Base-by-base conservation (phyloP, 1,284 basidiomycete species). In the Athelia sp. region DNA sequence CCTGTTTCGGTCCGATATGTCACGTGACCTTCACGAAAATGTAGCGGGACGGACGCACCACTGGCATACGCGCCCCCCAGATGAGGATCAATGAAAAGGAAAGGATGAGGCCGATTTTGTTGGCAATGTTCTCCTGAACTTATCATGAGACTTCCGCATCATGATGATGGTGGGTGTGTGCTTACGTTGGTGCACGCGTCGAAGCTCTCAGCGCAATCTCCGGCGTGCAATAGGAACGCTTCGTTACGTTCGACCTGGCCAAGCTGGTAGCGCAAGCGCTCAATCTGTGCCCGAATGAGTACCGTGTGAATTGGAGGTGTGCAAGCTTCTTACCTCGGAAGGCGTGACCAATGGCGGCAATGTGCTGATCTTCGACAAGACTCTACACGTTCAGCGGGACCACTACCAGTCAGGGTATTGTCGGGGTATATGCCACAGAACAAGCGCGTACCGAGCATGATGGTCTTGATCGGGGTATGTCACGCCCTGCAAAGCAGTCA, bases 191-290 rank as follows among this genome's bases (percentile, higher is more conserved):
- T 93, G 64, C 92, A 94, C 1, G 91, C 90, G 58, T 92, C 88
- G 60, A 96, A 95, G 62, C 90, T 88, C 67, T 96, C 95, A 19
- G 95, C 96, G 60, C 95, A 99, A 64, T 99, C 97, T 10, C 96
- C 97, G 2, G 95, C 94, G 57, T 99, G 96, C 0, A 99, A 79
- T 24, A 99, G 76, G 69, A 99, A 99, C 0, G 93, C 93, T 61
- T 94, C 82, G 55, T 90, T 88, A n/a, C 75, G 74, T 51, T 95
- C 89, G 4, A 96, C 93, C 45, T 81, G 79, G 17, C 77, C 73
- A 18, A 98, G 75, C 58, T 96, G 90, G 59, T 83, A 73, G 45
- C 91, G 77, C 48, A 98, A 76, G 6, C 91, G 78, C 64, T 96
- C 92, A 59, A 97, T 90, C 93, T 96, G 53, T 36, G 17, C 23